Evolutionary conservation across 192 early-diverging fungal genomes (phyloP).

Genomic region (Coemansia sp.): DNA sequence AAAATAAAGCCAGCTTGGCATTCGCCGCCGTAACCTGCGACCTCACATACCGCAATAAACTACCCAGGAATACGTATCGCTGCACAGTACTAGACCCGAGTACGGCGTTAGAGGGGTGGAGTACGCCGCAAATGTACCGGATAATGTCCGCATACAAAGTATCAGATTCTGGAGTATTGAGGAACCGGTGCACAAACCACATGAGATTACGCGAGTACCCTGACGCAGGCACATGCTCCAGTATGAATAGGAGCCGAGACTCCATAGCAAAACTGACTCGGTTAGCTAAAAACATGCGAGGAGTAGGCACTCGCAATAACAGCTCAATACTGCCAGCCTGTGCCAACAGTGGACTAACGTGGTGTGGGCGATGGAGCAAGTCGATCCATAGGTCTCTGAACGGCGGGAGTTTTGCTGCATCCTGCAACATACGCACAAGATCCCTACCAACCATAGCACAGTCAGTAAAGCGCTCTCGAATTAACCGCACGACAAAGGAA

Average conservation of each 20-base stretch:
- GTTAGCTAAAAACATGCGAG: slow-evolving; percentile 58
- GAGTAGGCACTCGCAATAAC: slow-evolving; percentile 62
- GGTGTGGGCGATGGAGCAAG: slow-evolving; percentile 54
- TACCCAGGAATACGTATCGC: slow-evolving; percentile 68
- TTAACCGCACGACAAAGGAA: slow-evolving; percentile 48
- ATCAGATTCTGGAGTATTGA: slow-evolving; percentile 61
- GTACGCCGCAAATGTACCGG: slow-evolving; percentile 69
- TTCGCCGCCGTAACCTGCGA: slow-evolving; percentile 62
- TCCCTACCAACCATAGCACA: slow-evolving; percentile 67
- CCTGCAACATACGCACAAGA: slow-evolving; percentile 64
- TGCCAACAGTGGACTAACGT: slow-evolving; percentile 56
- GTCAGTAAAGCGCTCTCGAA: slow-evolving; percentile 60
- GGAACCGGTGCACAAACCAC: slow-evolving; percentile 67
- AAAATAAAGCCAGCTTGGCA: slow-evolving; percentile 73
- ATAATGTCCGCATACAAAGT: slow-evolving; percentile 66
- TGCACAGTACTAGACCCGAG: slow-evolving; percentile 69
- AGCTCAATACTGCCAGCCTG: slow-evolving; percentile 52
- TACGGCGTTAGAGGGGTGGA: slow-evolving; percentile 72
- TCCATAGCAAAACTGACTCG: slow-evolving; percentile 73
- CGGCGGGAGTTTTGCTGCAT: slow-evolving; percentile 56
- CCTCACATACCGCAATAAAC: slow-evolving; percentile 58
- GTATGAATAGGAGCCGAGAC: slow-evolving; percentile 60
- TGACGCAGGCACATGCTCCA: slow-evolving; percentile 57
- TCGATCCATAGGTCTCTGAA: slow-evolving; percentile 61
- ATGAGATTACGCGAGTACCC: slow-evolving; percentile 59